Percentiles rank a stretch among this genome's conserved stretches.
Conservation (phyloP, 495 filamentous ascomycete species). For the Daldinia childiae region DNA sequence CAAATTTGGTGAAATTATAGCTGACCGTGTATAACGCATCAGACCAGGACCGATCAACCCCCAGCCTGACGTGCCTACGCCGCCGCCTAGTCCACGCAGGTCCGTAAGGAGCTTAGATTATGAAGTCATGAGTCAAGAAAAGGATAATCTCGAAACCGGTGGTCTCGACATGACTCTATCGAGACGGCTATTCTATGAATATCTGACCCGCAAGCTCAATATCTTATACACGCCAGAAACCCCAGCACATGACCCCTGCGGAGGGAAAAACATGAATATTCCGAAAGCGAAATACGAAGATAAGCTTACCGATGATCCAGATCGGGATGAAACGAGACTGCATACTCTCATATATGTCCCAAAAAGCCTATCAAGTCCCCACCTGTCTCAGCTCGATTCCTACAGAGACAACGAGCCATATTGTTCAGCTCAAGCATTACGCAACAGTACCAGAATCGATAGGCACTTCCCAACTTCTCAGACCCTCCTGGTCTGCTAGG, state of each 20-base stretch:
- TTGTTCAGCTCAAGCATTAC: neutral
- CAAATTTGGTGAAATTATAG: neutral
- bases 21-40: constrained; percentile 10
- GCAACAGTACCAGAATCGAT: constrained; percentile 5
- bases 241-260: constrained; percentile 1
- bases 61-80: constrained; percentile 45
- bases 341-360: constrained; percentile 20
- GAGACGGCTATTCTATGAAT: constrained; percentile 9
- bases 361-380: constrained; percentile 21
- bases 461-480: constrained; percentile 15
- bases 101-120: neutral
- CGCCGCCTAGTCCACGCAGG: constrained; percentile 45
- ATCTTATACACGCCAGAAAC: constrained; percentile 4
- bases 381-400: constrained; percentile 30
- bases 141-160: neutral
- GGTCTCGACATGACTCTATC: neutral
- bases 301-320: constrained; percentile 36
- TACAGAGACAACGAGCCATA: constrained; percentile 24
- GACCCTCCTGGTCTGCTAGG: neutral
- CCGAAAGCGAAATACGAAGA: constrained; percentile 18
- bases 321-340: constrained; percentile 24
- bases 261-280: neutral
- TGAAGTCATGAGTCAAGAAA: neutral
- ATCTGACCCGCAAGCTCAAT: neutral
- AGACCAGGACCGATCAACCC: constrained; percentile 43